Evolutionary conservation across 768 basidiomycete species (phyloP).

Genomic region (Termitomyces sp.): DNA sequence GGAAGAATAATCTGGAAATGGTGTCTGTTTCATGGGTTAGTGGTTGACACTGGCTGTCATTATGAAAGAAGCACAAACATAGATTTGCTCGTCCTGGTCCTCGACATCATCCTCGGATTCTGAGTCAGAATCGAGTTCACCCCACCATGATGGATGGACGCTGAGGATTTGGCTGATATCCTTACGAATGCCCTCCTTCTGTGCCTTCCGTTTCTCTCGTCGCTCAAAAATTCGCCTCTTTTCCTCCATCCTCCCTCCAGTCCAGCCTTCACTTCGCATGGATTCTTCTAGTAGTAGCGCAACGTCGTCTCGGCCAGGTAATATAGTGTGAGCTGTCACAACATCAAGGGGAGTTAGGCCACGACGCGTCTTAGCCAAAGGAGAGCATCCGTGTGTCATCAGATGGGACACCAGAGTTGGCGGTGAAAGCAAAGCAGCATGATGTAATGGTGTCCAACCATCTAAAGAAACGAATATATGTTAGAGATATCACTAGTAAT

Average conservation of each 20-base stretch:
- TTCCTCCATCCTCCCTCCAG: slow-evolving; percentile 71
- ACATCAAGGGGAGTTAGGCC: slow-evolving; percentile 88
- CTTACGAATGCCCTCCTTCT: slow-evolving; percentile 54
- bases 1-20: slow-evolving; percentile 69
- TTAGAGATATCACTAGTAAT: neutral
- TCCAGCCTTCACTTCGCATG: slow-evolving; percentile 84
- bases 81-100: slow-evolving; percentile 37
- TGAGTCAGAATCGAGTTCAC: slow-evolving; percentile 39
- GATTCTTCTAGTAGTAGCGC: slow-evolving; percentile 85
- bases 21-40: slow-evolving; percentile 41
- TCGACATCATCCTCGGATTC: slow-evolving; percentile 46
- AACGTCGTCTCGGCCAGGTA: slow-evolving; percentile 83
- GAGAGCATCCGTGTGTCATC: slow-evolving; percentile 88
- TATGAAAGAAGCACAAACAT: slow-evolving; percentile 35
- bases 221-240: slow-evolving; percentile 59
- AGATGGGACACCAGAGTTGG: slow-evolving; percentile 90
- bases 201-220: slow-evolving; percentile 48
- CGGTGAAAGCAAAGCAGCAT: slow-evolving; percentile 85
- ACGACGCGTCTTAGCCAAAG: slow-evolving; percentile 70
- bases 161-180: slow-evolving; percentile 55
- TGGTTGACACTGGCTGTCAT: slow-evolving; percentile 1
- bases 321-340: slow-evolving; percentile 75
- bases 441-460: slow-evolving; percentile 94
- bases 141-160: slow-evolving; percentile 66
- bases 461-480: slow-evolving; percentile 38